Percentiles rank a stretch among this genome's conserved stretches.
Evolutionary conservation across 2,329 filamentous ascomycete genomes (phyloP).

Genomic region (Aureobasidium sp.): DNA sequence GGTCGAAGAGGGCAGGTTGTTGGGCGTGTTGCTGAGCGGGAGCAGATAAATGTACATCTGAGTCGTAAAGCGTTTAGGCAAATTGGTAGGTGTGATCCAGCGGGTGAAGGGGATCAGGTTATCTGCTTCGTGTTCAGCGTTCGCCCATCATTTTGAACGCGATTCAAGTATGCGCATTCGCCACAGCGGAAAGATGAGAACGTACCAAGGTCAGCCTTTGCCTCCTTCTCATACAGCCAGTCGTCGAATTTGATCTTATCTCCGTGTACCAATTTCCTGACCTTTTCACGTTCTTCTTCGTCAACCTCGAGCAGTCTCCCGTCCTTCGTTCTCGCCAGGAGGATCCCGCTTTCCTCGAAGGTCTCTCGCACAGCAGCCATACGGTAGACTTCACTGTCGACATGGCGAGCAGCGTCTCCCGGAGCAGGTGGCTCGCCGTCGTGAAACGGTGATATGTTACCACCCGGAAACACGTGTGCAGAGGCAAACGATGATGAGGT

Average conservation of each 20-base stretch:
- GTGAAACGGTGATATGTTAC: constrained; percentile 69
- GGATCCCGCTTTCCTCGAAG: constrained; percentile 89
- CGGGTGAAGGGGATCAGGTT: constrained; percentile 74
- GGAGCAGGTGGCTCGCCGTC: constrained; percentile 56
- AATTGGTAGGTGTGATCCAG: constrained; percentile 75
- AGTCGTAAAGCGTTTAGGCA: constrained; percentile 76
- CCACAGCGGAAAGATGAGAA: constrained; percentile 17
- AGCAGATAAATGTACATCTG: constrained; percentile 97
- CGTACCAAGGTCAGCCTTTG: constrained; percentile 58
- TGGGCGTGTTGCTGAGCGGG: constrained; percentile 42
- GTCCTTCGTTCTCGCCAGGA: constrained; percentile 56
- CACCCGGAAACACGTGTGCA: constrained; percentile 92
- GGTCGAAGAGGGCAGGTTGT: constrained; percentile 24
- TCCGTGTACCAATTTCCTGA: constrained; percentile 61
- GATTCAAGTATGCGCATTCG: too few relatives aligned
- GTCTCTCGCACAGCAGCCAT: constrained; percentile 81
- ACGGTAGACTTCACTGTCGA: constrained; percentile 68
- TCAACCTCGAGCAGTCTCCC: constrained; percentile 55
- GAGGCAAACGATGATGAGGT: constrained; percentile 80
- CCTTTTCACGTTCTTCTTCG: constrained; percentile 55
- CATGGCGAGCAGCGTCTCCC: constrained; percentile 53
- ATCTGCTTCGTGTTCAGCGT: constrained; percentile 36
- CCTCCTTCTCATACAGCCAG: constrained; percentile 55
- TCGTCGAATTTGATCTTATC: constrained; percentile 59
- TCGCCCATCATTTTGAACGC: not conserved